phyloP scores from a whole-genome alignment of 2,329 filamentous ascomycete species.

The Chaetomiaceae sp. region DNA sequence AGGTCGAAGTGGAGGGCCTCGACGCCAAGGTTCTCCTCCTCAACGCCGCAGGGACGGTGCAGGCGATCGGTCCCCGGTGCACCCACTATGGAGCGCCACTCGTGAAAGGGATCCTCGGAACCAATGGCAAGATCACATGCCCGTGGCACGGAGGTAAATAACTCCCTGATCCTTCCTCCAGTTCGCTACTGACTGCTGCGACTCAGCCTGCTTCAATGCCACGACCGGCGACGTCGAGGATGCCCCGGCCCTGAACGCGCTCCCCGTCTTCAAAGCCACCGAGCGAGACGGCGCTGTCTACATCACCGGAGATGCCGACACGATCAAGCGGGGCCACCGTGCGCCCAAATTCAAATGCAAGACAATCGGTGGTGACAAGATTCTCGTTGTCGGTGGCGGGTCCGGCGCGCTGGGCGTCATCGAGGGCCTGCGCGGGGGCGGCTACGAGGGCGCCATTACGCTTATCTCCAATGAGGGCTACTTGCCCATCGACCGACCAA shows the following conservation, averaged over 20 bases:
- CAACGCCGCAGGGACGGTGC: slow-evolving; percentile 69
- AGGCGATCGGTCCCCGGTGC: slow-evolving; percentile 79
- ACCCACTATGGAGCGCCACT: slow-evolving; percentile 91
- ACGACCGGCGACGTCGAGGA: slow-evolving; percentile 91
- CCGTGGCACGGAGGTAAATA: slow-evolving; percentile 86
- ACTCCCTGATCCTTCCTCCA: too few species aligned
- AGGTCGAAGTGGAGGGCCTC: slow-evolving; percentile 86
- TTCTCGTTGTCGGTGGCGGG: slow-evolving; percentile 85
- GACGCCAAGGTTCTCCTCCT: slow-evolving; percentile 83
- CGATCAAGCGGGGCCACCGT: slow-evolving; percentile 71
- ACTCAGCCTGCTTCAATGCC: slow-evolving; percentile 80
- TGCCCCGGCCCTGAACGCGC: slow-evolving; percentile 81
- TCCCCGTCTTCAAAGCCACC: slow-evolving; percentile 74
- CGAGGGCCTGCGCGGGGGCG: slow-evolving; percentile 75
- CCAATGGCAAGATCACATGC: slow-evolving; percentile 79
- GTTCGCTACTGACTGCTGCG: slow-evolving; percentile 2
- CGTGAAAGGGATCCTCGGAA: slow-evolving; percentile 76
- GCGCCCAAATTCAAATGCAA: slow-evolving; percentile 69
- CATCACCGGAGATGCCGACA: slow-evolving; percentile 71
- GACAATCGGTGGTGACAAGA: slow-evolving; percentile 52
- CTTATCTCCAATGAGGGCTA: slow-evolving; percentile 81
- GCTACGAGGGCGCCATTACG: slow-evolving; percentile 75
- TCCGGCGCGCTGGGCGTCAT: slow-evolving; percentile 77
- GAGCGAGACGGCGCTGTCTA: slow-evolving; percentile 82
- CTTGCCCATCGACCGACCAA: slow-evolving; percentile 85